Evolutionary conservation across 2,329 filamentous ascomycete species (phyloP).

Genomic region (Ilyonectria mors-panacis): DNA sequence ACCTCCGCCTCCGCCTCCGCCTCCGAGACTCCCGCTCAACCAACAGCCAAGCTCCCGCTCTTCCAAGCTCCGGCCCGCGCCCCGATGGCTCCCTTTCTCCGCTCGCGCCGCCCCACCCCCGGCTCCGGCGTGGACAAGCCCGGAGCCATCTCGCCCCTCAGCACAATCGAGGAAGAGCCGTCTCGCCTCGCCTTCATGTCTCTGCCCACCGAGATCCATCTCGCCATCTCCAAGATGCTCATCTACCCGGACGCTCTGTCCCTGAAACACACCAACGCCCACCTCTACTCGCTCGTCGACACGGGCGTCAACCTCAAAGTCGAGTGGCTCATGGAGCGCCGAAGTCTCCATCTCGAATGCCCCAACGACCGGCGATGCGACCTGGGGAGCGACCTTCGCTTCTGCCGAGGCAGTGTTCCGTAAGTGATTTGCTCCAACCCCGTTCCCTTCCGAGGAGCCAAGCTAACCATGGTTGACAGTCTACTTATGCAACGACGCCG

Average conservation of each 20-base stretch:
- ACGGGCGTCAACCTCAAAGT: conserved; percentile 78
- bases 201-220: conserved; percentile 77
- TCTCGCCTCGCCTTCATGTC: conserved; percentile 54
- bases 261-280: conserved; percentile 75
- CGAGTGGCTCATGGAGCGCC: conserved; percentile 77
- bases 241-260: conserved; percentile 80
- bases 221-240: conserved; percentile 72
- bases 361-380: conserved; percentile 72
- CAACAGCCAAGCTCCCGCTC: conserved; percentile 4
- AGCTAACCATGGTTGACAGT: conserved; percentile 50
- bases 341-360: conserved; percentile 75
- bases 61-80: conserved; percentile 6
- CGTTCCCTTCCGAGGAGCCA: too few species aligned
- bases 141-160: conserved; percentile 12
- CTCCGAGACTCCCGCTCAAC: not conserved
- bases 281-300: conserved; percentile 76
- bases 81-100: conserved; percentile 41
- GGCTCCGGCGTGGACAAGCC: conserved; percentile 33
- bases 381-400: conserved; percentile 70
- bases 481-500: conserved; percentile 72
- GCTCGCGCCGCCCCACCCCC: conserved; percentile 42
- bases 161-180: not conserved
- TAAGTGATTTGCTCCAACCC: conserved; percentile 51
- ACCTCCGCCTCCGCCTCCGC: not conserved
- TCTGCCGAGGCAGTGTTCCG: conserved; percentile 73